Evolutionary conservation across 2,329 filamentous ascomycete genomes (phyloP).

Genomic region (Calcarisporium arbuscula): DNA sequence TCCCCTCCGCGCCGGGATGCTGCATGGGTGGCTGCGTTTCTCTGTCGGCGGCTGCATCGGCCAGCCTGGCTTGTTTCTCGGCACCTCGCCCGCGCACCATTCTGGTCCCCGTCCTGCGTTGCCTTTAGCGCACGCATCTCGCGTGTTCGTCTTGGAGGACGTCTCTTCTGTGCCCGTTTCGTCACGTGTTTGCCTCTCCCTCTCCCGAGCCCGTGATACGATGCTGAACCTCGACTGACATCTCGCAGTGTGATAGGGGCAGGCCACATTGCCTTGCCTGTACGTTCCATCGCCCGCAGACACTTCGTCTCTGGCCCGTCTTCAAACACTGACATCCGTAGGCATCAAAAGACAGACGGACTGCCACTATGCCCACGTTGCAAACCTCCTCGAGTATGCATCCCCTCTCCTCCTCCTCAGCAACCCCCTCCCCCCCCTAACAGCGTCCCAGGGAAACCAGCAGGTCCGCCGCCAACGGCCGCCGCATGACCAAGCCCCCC

Average conservation of each 20-base stretch:
- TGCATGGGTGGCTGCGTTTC: too few species aligned
- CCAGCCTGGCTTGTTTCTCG: too few species aligned
- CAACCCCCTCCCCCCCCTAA: constrained; percentile 6
- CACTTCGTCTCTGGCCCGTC: neutral
- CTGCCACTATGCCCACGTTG: constrained; percentile 70
- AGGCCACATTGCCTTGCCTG: constrained; percentile 63
- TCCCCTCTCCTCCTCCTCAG: neutral
- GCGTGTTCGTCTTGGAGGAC: too few species aligned
- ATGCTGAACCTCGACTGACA: too few species aligned
- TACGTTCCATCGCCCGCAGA: constrained; percentile 26
- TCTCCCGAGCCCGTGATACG: too few species aligned
- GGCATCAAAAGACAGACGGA: constrained; percentile 71
- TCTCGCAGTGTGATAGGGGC: constrained; percentile 62
- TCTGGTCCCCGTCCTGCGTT: too few species aligned
- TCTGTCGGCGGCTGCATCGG: too few species aligned
- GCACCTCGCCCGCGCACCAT: too few species aligned
- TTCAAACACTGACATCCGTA: constrained; percentile 16
- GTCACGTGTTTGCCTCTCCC: too few species aligned
- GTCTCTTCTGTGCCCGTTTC: too few species aligned
- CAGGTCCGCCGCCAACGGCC: constrained; percentile 44
- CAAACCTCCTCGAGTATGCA: constrained; percentile 68
- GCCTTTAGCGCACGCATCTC: too few species aligned
- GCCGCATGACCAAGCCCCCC: constrained; percentile 51
- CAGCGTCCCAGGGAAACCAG: constrained; percentile 45
- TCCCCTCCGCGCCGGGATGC: too few species aligned